Evolutionary conservation across 2,329 filamentous ascomycete species (phyloP).

Genomic region (Xenosphaeropsis pyriputrescens): DNA sequence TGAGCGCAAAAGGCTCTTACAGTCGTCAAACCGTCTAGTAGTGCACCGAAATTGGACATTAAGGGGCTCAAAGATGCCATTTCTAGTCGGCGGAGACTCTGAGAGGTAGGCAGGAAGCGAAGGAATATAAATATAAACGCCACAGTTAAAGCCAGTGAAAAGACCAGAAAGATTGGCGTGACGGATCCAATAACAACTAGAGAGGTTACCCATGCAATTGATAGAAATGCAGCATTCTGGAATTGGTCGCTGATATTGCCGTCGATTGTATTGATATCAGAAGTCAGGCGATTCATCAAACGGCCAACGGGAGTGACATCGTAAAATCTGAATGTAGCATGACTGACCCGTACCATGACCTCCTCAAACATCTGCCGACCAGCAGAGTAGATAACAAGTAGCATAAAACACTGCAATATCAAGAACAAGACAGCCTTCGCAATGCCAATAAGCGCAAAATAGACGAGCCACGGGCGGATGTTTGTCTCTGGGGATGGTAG

Average conservation of each 20-base stretch:
- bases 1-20: slow-evolving; percentile 75
- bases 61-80: slow-evolving; percentile 82
- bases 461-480: slow-evolving; percentile 59
- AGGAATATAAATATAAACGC: slow-evolving; percentile 63
- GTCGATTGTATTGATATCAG: slow-evolving; percentile 80
- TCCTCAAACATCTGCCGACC: slow-evolving; percentile 61
- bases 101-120: slow-evolving; percentile 68
- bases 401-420: slow-evolving; percentile 49
- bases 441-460: slow-evolving; percentile 52
- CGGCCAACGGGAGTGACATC: slow-evolving; percentile 80
- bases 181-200: slow-evolving; percentile 67
- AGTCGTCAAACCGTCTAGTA: slow-evolving; percentile 74
- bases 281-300: slow-evolving; percentile 83
- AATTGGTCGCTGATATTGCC: slow-evolving; percentile 70
- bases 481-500: slow-evolving; percentile 54
- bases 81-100: slow-evolving; percentile 69
- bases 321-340: slow-evolving; percentile 79
- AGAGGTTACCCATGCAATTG: slow-evolving; percentile 57
- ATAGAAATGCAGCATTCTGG: slow-evolving; percentile 52
- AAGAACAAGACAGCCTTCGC: slow-evolving; percentile 43
- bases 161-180: slow-evolving; percentile 61
- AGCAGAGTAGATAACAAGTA: slow-evolving; percentile 67
- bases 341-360: slow-evolving; percentile 59
- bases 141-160: slow-evolving; percentile 52
- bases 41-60: slow-evolving; percentile 83